These are phyloP conservation scores for Ophiostoma triangulosporum DNA, from an alignment of 2,329 filamentous ascomycete genomes.

Conservation along the genomic window DNA sequence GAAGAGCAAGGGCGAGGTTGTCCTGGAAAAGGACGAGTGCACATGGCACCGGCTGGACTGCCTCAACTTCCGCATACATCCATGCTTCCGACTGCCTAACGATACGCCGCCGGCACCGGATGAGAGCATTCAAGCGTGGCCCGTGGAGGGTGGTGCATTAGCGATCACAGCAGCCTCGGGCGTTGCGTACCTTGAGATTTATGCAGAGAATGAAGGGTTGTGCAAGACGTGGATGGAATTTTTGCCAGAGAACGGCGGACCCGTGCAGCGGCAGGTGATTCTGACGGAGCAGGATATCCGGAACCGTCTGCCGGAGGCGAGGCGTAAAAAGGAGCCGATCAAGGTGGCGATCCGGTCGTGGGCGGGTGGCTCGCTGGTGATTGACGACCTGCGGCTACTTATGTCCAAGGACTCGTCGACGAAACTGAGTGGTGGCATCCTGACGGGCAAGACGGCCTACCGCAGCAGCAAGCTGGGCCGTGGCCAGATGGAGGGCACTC, in stretches of 20 bases:
- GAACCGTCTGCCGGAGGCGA: conserved; percentile 54
- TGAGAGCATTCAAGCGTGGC: conserved; percentile 72
- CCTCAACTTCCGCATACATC: conserved; percentile 78
- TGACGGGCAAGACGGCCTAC: conserved; percentile 56
- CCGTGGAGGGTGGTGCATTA: conserved; percentile 63
- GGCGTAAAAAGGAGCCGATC: conserved; percentile 49
- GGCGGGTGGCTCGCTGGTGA: conserved; percentile 56
- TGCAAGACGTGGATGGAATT: conserved; percentile 78
- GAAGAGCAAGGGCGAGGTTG: conserved; percentile 65
- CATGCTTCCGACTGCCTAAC: conserved; percentile 72
- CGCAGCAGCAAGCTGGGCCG: conserved; percentile 61
- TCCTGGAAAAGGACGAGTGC: conserved; percentile 70
- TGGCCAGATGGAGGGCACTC: conserved; percentile 56
- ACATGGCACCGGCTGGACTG: conserved; percentile 82
- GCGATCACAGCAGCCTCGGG: conserved; percentile 69
- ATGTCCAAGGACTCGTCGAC: conserved; percentile 58
- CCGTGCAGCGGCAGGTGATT: conserved; percentile 56
- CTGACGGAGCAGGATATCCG: conserved; percentile 66
- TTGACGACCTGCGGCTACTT: conserved; percentile 63
- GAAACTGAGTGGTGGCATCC: conserved; percentile 54
- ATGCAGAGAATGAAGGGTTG: conserved; percentile 62
- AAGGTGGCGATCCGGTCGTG: conserved; percentile 64
- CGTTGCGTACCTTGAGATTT: conserved; percentile 75
- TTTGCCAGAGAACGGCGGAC: conserved; percentile 40
- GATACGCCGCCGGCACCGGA: conserved; percentile 54